Evolutionary conservation across 192 early-diverging fungal species (phyloP), one percentile per base, ranked within the genome.

Genomic region (Physocladia obscura): DNA sequence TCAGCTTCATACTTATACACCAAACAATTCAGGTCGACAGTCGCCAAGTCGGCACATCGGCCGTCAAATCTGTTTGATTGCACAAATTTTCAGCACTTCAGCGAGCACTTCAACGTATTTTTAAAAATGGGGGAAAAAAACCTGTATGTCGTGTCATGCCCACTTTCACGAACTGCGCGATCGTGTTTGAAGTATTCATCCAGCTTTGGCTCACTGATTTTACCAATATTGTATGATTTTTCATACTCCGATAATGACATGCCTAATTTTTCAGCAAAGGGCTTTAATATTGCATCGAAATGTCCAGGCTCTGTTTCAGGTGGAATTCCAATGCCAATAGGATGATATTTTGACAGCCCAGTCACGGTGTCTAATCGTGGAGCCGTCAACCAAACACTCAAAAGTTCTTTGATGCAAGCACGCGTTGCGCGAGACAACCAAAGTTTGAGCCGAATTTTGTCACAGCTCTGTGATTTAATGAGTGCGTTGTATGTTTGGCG

Each of bases 111-210:
- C 15, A 2, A 55, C 21, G 29, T 1, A 55, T 26, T 21, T 29
- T n/a, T n/a, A n/a, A n/a, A n/a, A n/a, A n/a, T n/a, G n/a, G n/a
- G n/a, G n/a, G n/a, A n/a, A n/a, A n/a, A n/a, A n/a, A n/a, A n/a
- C 15, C 56, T 27, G 26, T 62, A 62, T 8, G 59, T 62, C n/a
- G 59, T 62, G 40, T 62, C 59, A 24, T 62, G 59, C 38, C 59
- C 59, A 27, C 36, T 40, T 44, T 62, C 59, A 15, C 39, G 63
- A 15, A 67, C 80, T 0, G 97, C 97, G 3, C 97, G 88, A 75
- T 99, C 97, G 76, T 99, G 97, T 50, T 95, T 84, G 77, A 99
- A 99, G 77, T 97, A 99, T 36, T 79, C 89, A 78, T 99, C 96
- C 35, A 99, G 77, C 55, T 91, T 85, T 4, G 93, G 92, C 68